Evolutionary conservation across 805 yeast species (phyloP).

Genomic region (Metschnikowia cubensis): DNA sequence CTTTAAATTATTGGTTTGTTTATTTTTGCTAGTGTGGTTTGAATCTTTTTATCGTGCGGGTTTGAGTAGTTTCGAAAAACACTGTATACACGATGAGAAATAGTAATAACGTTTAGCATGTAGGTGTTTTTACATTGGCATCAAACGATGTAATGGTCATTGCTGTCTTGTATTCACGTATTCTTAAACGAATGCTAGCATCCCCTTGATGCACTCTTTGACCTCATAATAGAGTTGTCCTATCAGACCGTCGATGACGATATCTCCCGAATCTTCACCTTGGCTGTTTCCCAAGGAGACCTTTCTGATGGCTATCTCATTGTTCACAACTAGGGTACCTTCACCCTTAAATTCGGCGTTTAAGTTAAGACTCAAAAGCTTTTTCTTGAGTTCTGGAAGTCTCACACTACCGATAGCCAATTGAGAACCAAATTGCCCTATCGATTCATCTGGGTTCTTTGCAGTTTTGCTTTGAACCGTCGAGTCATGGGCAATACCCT

Average conservation of each 20-base stretch:
- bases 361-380: conserved; percentile 53
- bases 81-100: not conserved
- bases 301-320: conserved; percentile 69
- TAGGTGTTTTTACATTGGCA: too few species aligned
- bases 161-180: not conserved
- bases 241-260: conserved; percentile 80
- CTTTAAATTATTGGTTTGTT: too few species aligned
- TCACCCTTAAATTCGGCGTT: conserved; percentile 89
- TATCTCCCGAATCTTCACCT: conserved; percentile 65
- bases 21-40: too few species aligned
- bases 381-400: conserved; percentile 71
- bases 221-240: conserved; percentile 75
- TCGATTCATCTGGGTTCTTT: not conserved
- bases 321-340: conserved; percentile 85
- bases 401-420: conserved; percentile 86
- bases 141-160: too few species aligned
- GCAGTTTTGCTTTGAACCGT: not conserved
- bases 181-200: conserved; percentile 65
- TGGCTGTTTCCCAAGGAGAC: conserved; percentile 38
- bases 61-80: not conserved
- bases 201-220: conserved; percentile 62
- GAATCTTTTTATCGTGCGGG: too few species aligned
- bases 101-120: too few species aligned
- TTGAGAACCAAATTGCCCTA: conserved; percentile 9
- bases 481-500: not conserved